Conservation (phyloP, 805 yeast genomes). For the Komagataella populi region DNA sequence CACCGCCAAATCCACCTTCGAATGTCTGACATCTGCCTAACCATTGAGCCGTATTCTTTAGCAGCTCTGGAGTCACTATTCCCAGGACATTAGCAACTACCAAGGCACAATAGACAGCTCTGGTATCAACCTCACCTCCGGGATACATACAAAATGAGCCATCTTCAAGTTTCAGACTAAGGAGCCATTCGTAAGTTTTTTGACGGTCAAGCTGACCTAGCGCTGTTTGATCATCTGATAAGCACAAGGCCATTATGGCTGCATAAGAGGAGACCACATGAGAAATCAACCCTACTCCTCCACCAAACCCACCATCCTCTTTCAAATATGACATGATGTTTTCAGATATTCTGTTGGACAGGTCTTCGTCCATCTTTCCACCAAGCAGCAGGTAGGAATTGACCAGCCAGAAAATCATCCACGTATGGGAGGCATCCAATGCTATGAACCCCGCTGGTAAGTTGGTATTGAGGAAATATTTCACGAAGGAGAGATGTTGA, state of each 20-base stretch:
- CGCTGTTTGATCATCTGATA: slow-evolving; percentile 25
- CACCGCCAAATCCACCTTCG: slow-evolving; percentile 93
- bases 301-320: slow-evolving; percentile 61
- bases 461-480: slow-evolving; percentile 22
- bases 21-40: slow-evolving; percentile 64
- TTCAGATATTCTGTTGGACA: slow-evolving; percentile 12
- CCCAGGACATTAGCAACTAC: slow-evolving; percentile 53
- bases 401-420: slow-evolving; percentile 79
- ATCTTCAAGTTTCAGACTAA: slow-evolving; percentile 44
- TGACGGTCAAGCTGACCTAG: slow-evolving; percentile 31
- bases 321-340: slow-evolving; percentile 18
- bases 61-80: slow-evolving; percentile 47
- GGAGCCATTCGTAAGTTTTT: slow-evolving; percentile 48
- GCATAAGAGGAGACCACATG: slow-evolving; percentile 85
- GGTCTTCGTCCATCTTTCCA: slow-evolving; percentile 9
- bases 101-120: slow-evolving; percentile 84
- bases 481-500: slow-evolving; percentile 30
- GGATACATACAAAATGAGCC: slow-evolving; percentile 71
- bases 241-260: slow-evolving; percentile 46
- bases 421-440: slow-evolving; percentile 83
- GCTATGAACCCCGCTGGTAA: slow-evolving; percentile 38
- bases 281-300: slow-evolving; percentile 71
- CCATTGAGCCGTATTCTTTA: slow-evolving; percentile 42
- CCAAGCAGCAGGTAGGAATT: slow-evolving; percentile 37
- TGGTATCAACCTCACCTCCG: slow-evolving; percentile 74